Evolutionary conservation across 2,329 filamentous ascomycete genomes (phyloP).

Genomic region (Saccharata proteae): DNA sequence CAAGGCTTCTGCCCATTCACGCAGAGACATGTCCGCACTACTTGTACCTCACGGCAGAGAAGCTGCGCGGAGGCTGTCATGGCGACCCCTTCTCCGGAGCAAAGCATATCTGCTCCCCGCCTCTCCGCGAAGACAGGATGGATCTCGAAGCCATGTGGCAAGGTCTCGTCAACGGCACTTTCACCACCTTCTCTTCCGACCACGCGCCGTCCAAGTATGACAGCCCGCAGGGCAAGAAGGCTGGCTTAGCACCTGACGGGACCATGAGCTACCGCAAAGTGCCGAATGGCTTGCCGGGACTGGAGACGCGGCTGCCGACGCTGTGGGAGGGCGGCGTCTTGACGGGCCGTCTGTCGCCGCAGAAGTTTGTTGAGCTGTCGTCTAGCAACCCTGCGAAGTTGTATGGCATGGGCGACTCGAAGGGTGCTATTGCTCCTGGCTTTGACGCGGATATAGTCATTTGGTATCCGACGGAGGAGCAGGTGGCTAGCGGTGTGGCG

Average conservation of each 20-base stretch:
- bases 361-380: constrained; percentile 34
- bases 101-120: constrained; percentile 24
- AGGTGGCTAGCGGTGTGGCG: too few relatives aligned
- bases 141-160: constrained; percentile 24
- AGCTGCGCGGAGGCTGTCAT: constrained; percentile 18
- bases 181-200: constrained; percentile 22
- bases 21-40: constrained; percentile 28
- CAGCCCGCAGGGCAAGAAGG: constrained; percentile 25
- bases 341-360: constrained; percentile 12
- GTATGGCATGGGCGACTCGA: constrained; percentile 28
- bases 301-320: constrained; percentile 30
- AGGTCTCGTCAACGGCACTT: constrained; percentile 22
- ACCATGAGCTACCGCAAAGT: constrained; percentile 28
- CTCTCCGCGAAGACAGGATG: constrained; percentile 17
- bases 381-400: constrained; percentile 32
- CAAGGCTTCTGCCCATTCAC: constrained; percentile 21
- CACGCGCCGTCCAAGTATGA: constrained; percentile 29
- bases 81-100: constrained; percentile 23
- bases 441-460: constrained; percentile 35
- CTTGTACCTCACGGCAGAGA: constrained; percentile 21
- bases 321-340: constrained; percentile 24
- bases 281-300: constrained; percentile 31
- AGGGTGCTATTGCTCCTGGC: constrained; percentile 30
- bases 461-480: constrained; percentile 37
- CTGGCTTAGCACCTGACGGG: constrained; percentile 19